Evolutionary conservation across 768 basidiomycete species (phyloP), one percentile per base, ranked within the genome.

Genomic region (Mycena galopus): DNA sequence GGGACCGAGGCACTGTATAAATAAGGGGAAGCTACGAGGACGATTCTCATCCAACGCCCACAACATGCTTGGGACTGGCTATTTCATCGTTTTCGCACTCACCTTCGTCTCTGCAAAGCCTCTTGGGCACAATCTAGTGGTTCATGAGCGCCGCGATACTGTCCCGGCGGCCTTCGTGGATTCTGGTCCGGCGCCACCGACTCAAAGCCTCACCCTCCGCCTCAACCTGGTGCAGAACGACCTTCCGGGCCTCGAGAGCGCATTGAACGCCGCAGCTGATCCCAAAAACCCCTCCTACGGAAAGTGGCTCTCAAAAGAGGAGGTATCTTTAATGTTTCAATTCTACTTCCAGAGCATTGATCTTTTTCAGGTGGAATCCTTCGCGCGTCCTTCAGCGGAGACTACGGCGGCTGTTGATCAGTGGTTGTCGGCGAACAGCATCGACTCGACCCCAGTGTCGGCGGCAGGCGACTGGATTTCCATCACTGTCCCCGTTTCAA

Each of bases 391-490:
- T 32, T 67, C 67, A 0, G 63, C 25, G 1, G 63, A 67, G 16
- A 71, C 71, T 17, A 70, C 72, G 2, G 67, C 64, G 42, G 69
- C 72, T 23, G 78, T 78, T 21, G 63, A 61, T 23, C 69, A 73
- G 29, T 79, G 74, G 73, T 65, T 80, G 21, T 61, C 63, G 16
- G 69, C 72, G 17, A 72, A 79, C 64, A 73, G 73, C 57, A 37
- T 80, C 47, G 75, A 61, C 10, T 60, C 73, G 2, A 55, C 73
- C 7, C 64, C 78, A 4, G 39, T 56, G 14, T 75, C 78, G 1
- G 73, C 77, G 25, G 74, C 79, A 6, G 77, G 78, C 23, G 78
- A 79, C 70, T 79, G 78, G 78, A 65, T 79, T 7, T 56, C 67
- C 12, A 39, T 79, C 63, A 44, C 68, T 17, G 62, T 78, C 9